These are phyloP conservation scores for Penicillium sp. DNA, from an alignment of 2,329 filamentous ascomycete species.

Conservation along the genomic window DNA sequence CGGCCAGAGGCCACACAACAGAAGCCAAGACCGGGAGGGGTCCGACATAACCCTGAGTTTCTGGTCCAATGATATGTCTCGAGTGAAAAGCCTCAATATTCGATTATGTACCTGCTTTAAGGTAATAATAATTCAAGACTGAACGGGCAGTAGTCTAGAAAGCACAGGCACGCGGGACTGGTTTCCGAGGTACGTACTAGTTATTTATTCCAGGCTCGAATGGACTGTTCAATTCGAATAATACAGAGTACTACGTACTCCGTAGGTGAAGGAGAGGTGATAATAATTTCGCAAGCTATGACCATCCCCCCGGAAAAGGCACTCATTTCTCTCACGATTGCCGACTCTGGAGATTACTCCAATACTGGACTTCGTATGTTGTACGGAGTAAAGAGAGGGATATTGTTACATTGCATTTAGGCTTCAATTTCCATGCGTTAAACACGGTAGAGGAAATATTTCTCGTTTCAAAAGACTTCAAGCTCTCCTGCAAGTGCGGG, in stretches of 20 bases:
- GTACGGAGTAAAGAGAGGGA: neutral
- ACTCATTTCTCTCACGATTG: neutral
- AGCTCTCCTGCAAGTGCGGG: conserved; percentile 19
- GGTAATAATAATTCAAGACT: neutral
- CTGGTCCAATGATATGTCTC: neutral
- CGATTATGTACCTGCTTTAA: neutral
- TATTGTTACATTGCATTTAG: neutral
- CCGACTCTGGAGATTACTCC: neutral
- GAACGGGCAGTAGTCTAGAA: neutral
- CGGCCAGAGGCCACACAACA: neutral
- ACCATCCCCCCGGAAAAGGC: neutral
- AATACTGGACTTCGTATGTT: neutral
- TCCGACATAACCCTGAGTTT: neutral
- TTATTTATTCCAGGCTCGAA: conserved; percentile 12
- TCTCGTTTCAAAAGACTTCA: conserved; percentile 15
- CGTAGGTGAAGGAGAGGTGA: neutral
- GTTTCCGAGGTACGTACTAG: neutral
- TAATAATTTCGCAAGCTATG: neutral
- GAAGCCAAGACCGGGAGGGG: neutral
- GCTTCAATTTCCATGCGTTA: neutral
- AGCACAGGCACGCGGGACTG: conserved; percentile 6
- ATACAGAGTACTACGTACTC: neutral
- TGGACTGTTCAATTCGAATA: neutral
- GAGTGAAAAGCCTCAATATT: neutral
- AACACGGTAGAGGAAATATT: neutral